Percentiles rank a stretch among this genome's conserved stretches.
Evolutionary conservation across 345 rosid species (phyloP).

Genomic region (Melastoma malabathricum): DNA sequence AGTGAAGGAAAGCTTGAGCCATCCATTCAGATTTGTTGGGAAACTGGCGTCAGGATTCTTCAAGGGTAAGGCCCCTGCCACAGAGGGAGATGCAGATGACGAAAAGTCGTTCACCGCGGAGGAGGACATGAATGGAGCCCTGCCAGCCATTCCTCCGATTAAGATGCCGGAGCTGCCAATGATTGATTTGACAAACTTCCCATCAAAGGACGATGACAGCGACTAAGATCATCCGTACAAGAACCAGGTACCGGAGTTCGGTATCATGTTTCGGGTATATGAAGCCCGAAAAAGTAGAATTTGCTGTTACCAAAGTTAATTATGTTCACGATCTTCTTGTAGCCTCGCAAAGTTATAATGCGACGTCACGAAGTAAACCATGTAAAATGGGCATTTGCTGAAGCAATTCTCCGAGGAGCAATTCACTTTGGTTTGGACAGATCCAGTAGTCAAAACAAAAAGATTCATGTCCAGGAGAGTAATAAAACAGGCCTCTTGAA

Average conservation of each 20-base stretch:
- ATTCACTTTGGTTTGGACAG: too few species aligned
- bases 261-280: not conserved
- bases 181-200: conserved; percentile 20
- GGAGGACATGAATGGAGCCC: conserved; percentile 10
- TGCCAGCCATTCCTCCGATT: conserved; percentile 11
- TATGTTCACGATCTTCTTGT: too few species aligned
- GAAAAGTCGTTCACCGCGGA: not conserved
- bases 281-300: not conserved
- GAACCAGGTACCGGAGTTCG: not conserved
- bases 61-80: conserved; percentile 4
- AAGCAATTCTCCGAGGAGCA: too few species aligned
- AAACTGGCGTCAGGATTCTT: conserved; percentile 32
- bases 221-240: not conserved
- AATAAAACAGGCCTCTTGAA: too few species aligned
- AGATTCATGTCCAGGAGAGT: too few species aligned
- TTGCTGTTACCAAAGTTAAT: too few species aligned
- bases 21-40: conserved; percentile 52
- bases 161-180: conserved; percentile 35
- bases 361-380: too few species aligned
- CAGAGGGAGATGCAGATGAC: not conserved
- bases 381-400: too few species aligned
- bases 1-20: conserved; percentile 40
- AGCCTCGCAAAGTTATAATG: too few species aligned
- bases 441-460: too few species aligned
- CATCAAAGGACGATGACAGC: conserved; percentile 12